Conservation (phyloP, 257 asterid genomes). For the Rhazya stricta region DNA sequence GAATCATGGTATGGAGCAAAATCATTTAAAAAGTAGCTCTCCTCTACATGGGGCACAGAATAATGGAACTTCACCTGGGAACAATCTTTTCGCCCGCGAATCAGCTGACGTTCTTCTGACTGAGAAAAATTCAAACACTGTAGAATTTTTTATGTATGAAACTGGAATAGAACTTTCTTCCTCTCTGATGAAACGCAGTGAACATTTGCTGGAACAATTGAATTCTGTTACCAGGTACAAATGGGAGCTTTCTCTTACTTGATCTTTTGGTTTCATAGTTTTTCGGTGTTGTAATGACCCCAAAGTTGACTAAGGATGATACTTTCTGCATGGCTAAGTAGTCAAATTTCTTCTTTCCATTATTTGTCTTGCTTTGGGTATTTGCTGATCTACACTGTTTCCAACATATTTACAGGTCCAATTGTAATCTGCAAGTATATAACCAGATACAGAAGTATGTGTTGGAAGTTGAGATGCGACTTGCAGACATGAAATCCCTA, state of each 20-base stretch:
- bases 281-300: not conserved
- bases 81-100: conserved; percentile 6
- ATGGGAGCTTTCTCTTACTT: conserved; percentile 6
- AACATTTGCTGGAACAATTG: conserved; percentile 57
- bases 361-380: conserved; percentile 9
- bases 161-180: conserved; percentile 35
- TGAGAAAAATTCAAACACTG: conserved; percentile 6
- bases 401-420: conserved; percentile 38
- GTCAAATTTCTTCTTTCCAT: not conserved
- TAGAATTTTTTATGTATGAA: conserved; percentile 14
- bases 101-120: conserved; percentile 17
- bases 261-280: not conserved
- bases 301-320: not conserved
- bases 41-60: conserved; percentile 3
- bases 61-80: conserved; percentile 27
- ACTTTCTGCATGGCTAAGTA: not conserved
- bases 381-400: conserved; percentile 12
- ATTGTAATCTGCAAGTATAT: conserved; percentile 31
- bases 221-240: conserved; percentile 51
- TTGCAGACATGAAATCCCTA: conserved; percentile 67
- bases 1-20: conserved; percentile 29
- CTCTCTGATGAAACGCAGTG: conserved; percentile 49
- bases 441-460: conserved; percentile 39
- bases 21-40: conserved; percentile 7
- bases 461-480: conserved; percentile 68